Evolutionary conservation across 1,284 basidiomycete species (phyloP).

Genomic region (Flammula alnicola): DNA sequence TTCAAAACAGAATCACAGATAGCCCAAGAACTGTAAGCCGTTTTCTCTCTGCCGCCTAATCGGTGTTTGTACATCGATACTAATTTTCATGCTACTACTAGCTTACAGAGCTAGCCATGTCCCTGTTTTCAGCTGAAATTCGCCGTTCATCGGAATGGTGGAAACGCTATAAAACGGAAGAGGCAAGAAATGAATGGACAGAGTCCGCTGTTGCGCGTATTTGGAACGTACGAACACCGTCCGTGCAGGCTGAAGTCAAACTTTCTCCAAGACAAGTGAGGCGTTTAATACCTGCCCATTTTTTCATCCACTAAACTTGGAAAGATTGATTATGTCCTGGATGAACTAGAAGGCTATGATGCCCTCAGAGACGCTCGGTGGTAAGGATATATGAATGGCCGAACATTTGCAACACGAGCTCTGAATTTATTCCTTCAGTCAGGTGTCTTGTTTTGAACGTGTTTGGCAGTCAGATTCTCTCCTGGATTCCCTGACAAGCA

Average conservation of each 20-base stretch:
- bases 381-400: slow-evolving; percentile 33
- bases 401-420: background rate
- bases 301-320: slow-evolving; percentile 1
- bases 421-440: slow-evolving; percentile 32
- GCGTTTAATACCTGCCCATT: slow-evolving; percentile 2
- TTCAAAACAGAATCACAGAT: slow-evolving; percentile 31
- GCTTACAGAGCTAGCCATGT: slow-evolving; percentile 57
- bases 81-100: slow-evolving; percentile 22
- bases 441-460: slow-evolving; percentile 59
- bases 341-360: slow-evolving; percentile 54
- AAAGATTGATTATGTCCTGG: slow-evolving; percentile 53
- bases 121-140: slow-evolving; percentile 47
- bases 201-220: slow-evolving; percentile 32
- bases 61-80: background rate
- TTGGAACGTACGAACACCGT: slow-evolving; percentile 43
- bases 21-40: slow-evolving; percentile 49
- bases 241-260: slow-evolving; percentile 32
- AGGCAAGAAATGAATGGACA: slow-evolving; percentile 38
- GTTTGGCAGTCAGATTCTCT: slow-evolving; percentile 52
- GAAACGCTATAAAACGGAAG: slow-evolving; percentile 34
- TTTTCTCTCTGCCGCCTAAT: background rate
- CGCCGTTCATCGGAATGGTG: slow-evolving; percentile 49
- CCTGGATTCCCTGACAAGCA: slow-evolving; percentile 22
- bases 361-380: slow-evolving; percentile 46
- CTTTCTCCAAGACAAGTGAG: slow-evolving; percentile 49